Evolutionary conservation across 106 monocot genomes (phyloP), one percentile per base, ranked within the genome.

Genomic region (Posidonia australis): DNA sequence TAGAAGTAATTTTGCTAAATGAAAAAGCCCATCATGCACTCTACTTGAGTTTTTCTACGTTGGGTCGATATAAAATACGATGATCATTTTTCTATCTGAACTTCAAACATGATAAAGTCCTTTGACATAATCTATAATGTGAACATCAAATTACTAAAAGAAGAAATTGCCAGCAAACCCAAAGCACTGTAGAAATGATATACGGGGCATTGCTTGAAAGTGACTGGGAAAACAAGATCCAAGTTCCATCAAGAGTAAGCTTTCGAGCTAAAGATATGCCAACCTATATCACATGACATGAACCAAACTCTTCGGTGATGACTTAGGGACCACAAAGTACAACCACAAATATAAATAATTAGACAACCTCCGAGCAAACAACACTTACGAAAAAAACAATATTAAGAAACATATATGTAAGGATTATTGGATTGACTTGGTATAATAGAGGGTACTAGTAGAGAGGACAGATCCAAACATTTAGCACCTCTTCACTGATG

Each of bases 391-490:
- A n/a, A 36, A 36, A 7, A 2, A 36, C 7, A 7, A 36, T 7
- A 36, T 7, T 36, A 4, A 36, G 36, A 36, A 36, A 36, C 36
- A 36, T 7, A 36, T 36, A 36, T 46, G 13, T 36, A n/a, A n/a
- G n/a, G n/a, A n/a, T n/a, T n/a, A n/a, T n/a, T n/a, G n/a, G n/a
- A n/a, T n/a, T n/a, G n/a, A n/a, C n/a, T n/a, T n/a, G n/a, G n/a
- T n/a, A n/a, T n/a, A n/a, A n/a, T n/a, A 74, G 63, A 81, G 81
- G 91, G 77, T 92, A 86, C 84, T 77, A 67, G 77, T 82, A 70
- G 41, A 87, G 64, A 80, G 74, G 72, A 92, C 91, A 81, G 78
- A 92, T 86, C 92, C 92, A 92, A 81, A 92, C 68, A 76, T 92
- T 92, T 70, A 92, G 72, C 67, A 86, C 92, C 68, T 92, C 92